A percentile compares a stretch with the other conserved stretches of the same genome.
Evolutionary conservation across 2,329 filamentous ascomycete species (phyloP).

Genomic region (Westerdykella sp.): DNA sequence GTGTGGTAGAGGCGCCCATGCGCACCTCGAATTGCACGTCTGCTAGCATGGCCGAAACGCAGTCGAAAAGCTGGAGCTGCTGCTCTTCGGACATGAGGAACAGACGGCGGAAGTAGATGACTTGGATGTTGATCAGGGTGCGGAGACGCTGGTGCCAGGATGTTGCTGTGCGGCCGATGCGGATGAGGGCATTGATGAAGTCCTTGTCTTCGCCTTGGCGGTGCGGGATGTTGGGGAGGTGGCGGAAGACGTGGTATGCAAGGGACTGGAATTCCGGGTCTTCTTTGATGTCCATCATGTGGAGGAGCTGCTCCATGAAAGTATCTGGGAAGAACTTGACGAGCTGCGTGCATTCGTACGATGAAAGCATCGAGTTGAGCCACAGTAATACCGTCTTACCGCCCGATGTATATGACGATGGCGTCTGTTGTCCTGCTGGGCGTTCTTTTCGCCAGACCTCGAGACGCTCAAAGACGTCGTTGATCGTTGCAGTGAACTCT

Average conservation of each 20-base stretch:
- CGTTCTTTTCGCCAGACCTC: conserved; percentile 85
- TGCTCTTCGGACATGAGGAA: conserved; percentile 75
- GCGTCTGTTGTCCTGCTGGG: conserved; percentile 80
- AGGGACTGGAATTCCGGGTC: conserved; percentile 91
- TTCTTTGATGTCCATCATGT: conserved; percentile 99
- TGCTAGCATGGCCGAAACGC: conserved; percentile 91
- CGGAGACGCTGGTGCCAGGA: conserved; percentile 96
- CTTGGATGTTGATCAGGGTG: conserved; percentile 96
- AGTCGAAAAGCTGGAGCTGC: conserved; percentile 76
- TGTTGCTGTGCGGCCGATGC: conserved; percentile 73
- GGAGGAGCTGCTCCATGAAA: conserved; percentile 86
- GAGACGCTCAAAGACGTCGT: conserved; percentile 68
- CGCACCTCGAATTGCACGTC: conserved; percentile 92
- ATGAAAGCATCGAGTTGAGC: conserved; percentile 86
- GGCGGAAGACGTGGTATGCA: conserved; percentile 94
- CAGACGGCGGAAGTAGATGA: conserved; percentile 93
- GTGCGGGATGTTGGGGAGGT: conserved; percentile 92
- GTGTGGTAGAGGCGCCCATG: conserved; percentile 81
- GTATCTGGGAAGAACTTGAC: conserved; percentile 83
- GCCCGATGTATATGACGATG: conserved; percentile 88
- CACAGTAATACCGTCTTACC: conserved; percentile 94
- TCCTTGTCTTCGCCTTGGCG: conserved; percentile 74
- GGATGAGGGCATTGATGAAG: conserved; percentile 80
- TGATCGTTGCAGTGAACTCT: conserved; percentile 67
- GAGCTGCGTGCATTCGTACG: conserved; percentile 86